Percentiles rank a stretch among this genome's conserved stretches.
Conservation (phyloP, 2,329 filamentous ascomycete genomes). For the Alternaria infectoria region DNA sequence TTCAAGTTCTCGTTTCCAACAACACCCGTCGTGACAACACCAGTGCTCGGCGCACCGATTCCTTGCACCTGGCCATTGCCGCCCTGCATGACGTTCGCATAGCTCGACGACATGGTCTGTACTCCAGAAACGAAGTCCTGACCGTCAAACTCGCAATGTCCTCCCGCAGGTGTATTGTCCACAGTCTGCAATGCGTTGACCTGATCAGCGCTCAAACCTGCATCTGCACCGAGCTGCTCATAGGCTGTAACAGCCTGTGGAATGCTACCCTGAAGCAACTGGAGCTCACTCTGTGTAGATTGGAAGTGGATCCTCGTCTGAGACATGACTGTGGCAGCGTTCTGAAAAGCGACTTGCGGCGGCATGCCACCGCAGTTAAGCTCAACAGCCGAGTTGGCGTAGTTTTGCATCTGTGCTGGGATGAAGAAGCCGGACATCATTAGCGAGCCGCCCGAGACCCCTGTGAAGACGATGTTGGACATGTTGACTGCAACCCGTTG, state of each 20-base stretch:
- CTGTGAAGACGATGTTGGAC: conserved; percentile 63
- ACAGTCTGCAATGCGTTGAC: conserved; percentile 63
- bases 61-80: conserved; percentile 59
- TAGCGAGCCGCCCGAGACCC: conserved; percentile 62
- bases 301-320: conserved; percentile 64
- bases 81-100: conserved; percentile 60
- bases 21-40: conserved; percentile 58
- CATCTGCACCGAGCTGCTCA: conserved; percentile 54
- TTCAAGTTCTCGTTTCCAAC: conserved; percentile 57
- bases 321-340: conserved; percentile 51
- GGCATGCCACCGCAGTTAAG: conserved; percentile 63
- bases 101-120: conserved; percentile 63
- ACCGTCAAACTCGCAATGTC: conserved; percentile 66
- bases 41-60: conserved; percentile 49
- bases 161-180: conserved; percentile 62
- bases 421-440: conserved; percentile 65
- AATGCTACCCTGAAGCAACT: conserved; percentile 57
- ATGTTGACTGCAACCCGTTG: conserved; percentile 62
- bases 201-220: conserved; percentile 54
- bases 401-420: conserved; percentile 62
- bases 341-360: conserved; percentile 60
- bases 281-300: conserved; percentile 60
- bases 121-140: conserved; percentile 62
- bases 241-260: conserved; percentile 60
- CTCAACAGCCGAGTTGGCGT: conserved; percentile 58